These are phyloP conservation scores for Taphrina confusa DNA, from an alignment of 1,139 yeast species.

Conservation along the genomic window DNA sequence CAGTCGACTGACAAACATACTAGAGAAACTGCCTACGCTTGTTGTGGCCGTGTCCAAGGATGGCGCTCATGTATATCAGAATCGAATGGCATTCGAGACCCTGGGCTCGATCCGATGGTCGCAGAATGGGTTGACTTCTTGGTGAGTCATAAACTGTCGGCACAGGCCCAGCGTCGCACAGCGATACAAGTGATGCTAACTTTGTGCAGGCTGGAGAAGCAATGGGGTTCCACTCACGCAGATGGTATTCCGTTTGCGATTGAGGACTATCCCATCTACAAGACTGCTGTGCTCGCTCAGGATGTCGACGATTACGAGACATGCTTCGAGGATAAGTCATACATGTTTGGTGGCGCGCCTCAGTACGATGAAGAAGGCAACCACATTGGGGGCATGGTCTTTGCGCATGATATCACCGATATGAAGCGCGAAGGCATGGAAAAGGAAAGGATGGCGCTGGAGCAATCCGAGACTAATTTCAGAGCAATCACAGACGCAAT, in stretches of 20 bases:
- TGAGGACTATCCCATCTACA: conserved; percentile 21
- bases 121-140: conserved; percentile 5
- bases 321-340: conserved; percentile 15
- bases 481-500: conserved; percentile 9
- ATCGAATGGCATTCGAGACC: conserved; percentile 9
- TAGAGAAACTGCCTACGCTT: conserved; percentile 12
- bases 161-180: too few relatives aligned
- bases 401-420: conserved; percentile 21
- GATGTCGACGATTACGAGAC: conserved; percentile 17
- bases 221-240: conserved; percentile 26
- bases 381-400: conserved; percentile 16
- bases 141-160: too few relatives aligned
- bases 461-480: conserved; percentile 13
- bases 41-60: conserved; percentile 23
- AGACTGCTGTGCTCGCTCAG: conserved; percentile 8
- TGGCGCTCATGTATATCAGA: conserved; percentile 14
- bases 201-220: not conserved
- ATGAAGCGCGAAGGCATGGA: conserved; percentile 15
- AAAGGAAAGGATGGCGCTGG: conserved; percentile 16
- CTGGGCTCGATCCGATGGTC: conserved; percentile 12
- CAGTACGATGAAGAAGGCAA: conserved; percentile 14
- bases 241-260: conserved; percentile 19
- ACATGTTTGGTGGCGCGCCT: conserved; percentile 11
- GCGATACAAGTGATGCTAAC: not conserved
- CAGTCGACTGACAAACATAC: not conserved